Evolutionary conservation across 768 basidiomycete species (phyloP).

Genomic region (Coprinellus micaceus): DNA sequence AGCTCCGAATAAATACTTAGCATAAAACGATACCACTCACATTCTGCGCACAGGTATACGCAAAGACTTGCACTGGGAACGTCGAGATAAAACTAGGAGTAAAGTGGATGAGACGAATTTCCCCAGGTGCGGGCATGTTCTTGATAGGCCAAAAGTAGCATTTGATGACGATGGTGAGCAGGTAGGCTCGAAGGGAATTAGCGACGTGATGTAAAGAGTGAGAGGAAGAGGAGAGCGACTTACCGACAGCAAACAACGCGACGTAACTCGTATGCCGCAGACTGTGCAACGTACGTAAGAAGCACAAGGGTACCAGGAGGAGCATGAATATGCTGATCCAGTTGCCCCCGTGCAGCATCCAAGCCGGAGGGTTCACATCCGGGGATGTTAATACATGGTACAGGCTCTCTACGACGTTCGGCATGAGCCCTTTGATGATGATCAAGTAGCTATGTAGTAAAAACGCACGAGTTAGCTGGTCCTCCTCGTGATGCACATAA

Average conservation of each 20-base stretch:
- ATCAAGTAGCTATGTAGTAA: conserved; percentile 65
- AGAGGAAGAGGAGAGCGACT: conserved; percentile 26
- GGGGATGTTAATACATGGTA: conserved; percentile 74
- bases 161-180: conserved; percentile 72
- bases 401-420: conserved; percentile 80
- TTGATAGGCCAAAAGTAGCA: conserved; percentile 77
- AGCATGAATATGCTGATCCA: conserved; percentile 84
- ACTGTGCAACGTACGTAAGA: conserved; percentile 79
- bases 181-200: conserved; percentile 49
- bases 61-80: conserved; percentile 92
- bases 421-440: conserved; percentile 91
- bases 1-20: background rate
- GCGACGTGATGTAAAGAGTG: background rate
- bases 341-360: conserved; percentile 71
- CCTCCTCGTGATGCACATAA: conserved; percentile 13
- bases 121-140: conserved; percentile 59
- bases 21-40: conserved; percentile 39
- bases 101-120: conserved; percentile 69
- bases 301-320: conserved; percentile 75
- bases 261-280: conserved; percentile 89
- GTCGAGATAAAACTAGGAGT: conserved; percentile 76
- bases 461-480: background rate
- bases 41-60: conserved; percentile 91
- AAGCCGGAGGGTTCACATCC: conserved; percentile 62
- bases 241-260: conserved; percentile 85